A percentile compares a stretch with the other conserved stretches of the same genome.
Evolutionary conservation across 768 basidiomycete species (phyloP).

Genomic region (Infundibulicybe gibba): DNA sequence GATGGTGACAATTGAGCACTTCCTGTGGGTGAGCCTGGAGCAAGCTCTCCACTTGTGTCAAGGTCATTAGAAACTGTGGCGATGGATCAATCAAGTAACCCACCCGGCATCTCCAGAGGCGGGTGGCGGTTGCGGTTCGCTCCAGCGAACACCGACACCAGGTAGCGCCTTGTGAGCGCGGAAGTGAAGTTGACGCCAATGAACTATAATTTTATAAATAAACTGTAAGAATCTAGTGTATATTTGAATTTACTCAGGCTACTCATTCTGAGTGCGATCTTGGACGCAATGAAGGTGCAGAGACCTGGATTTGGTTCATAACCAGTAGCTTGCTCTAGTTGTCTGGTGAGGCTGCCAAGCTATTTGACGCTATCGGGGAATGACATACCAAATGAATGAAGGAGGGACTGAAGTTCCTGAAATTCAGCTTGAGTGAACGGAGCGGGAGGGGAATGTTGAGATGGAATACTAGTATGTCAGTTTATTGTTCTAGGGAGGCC

Average conservation of each 20-base stretch:
- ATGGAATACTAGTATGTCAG: too few relatives aligned
- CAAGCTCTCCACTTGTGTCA: too few relatives aligned
- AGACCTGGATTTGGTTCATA: conserved; percentile 40
- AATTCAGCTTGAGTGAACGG: conserved; percentile 58
- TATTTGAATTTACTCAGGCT: conserved; percentile 22
- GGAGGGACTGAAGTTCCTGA: conserved; percentile 62
- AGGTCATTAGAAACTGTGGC: too few relatives aligned
- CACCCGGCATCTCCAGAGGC: too few relatives aligned
- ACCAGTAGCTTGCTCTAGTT: conserved; percentile 33
- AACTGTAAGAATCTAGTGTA: background rate
- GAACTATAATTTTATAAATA: conserved; percentile 30
- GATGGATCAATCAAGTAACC: too few relatives aligned
- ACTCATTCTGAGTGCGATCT: conserved; percentile 69
- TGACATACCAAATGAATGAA: conserved; percentile 35
- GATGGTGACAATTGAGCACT: too few relatives aligned
- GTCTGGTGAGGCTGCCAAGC: background rate
- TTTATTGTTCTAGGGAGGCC: too few relatives aligned
- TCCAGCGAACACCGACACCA: too few relatives aligned
- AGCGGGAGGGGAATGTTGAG: conserved; percentile 49
- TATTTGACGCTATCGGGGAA: too few relatives aligned
- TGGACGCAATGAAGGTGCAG: conserved; percentile 62
- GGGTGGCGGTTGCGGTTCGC: too few relatives aligned
- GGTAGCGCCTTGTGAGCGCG: conserved; percentile 67
- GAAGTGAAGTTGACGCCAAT: conserved; percentile 72
- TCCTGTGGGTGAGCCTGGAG: too few relatives aligned